Conservation (phyloP, 2,329 filamentous ascomycete genomes). For the Fusarium ambrosium region DNA sequence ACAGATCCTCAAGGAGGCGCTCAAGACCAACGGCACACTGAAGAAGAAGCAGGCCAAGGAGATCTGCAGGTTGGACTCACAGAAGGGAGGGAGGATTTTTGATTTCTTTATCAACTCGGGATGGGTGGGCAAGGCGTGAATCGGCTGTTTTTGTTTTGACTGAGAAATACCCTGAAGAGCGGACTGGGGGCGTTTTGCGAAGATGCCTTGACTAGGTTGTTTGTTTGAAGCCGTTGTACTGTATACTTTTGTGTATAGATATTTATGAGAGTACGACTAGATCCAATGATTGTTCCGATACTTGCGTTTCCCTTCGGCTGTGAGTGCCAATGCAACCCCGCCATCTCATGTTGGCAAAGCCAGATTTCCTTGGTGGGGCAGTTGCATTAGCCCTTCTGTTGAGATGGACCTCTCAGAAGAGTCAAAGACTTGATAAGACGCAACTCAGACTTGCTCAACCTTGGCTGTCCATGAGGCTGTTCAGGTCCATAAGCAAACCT, state of each 20-base stretch:
- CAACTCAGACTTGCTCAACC: slow-evolving; percentile 15
- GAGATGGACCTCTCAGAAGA: neutral
- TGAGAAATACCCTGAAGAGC: slow-evolving; percentile 43
- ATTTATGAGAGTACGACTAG: slow-evolving; percentile 12
- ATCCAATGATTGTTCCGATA: neutral
- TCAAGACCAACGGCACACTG: slow-evolving; percentile 87
- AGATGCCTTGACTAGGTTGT: slow-evolving; percentile 3
- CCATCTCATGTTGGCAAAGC: neutral
- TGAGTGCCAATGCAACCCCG: neutral
- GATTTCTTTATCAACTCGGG: slow-evolving; percentile 95
- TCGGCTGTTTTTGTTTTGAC: slow-evolving; percentile 31
- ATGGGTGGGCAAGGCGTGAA: slow-evolving; percentile 87
- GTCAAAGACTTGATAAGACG: slow-evolving; percentile 7
- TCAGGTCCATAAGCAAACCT: slow-evolving; percentile 14
- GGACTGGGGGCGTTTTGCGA: slow-evolving; percentile 32
- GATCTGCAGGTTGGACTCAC: slow-evolving; percentile 84
- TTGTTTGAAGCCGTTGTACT: slow-evolving; percentile 8
- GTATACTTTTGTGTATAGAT: slow-evolving; percentile 19
- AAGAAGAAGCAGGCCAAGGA: slow-evolving; percentile 96
- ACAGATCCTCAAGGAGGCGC: slow-evolving; percentile 87
- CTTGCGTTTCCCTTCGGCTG: neutral
- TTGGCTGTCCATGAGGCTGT: slow-evolving; percentile 27
- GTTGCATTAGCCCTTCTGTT: neutral
- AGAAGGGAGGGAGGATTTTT: slow-evolving; percentile 88
- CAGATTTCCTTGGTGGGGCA: slow-evolving; percentile 2